A percentile compares a stretch with the other conserved stretches of the same genome.
phyloP scores from a whole-genome alignment of 208 protist genomes.

The Trypanosoma lewisi region DNA sequence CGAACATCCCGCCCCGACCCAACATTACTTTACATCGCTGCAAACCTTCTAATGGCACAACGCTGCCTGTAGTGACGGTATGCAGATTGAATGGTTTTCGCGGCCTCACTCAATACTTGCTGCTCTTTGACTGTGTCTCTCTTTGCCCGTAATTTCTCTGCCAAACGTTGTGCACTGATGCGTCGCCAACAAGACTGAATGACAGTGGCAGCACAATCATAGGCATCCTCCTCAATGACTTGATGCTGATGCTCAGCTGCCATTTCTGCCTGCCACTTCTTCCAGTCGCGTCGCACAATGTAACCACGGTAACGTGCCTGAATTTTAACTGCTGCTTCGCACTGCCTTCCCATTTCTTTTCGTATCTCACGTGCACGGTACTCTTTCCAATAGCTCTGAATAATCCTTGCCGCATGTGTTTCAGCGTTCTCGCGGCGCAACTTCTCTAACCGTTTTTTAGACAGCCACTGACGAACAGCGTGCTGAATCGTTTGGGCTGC shows the following conservation, averaged over 20 bases:
- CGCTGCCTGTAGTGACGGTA: constrained; percentile 40
- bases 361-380: constrained; percentile 29
- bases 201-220: constrained; percentile 59
- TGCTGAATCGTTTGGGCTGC: constrained; percentile 63
- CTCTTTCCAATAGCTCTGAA: constrained; percentile 60
- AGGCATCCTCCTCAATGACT: constrained; percentile 46
- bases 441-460: constrained; percentile 3
- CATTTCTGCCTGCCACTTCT: constrained; percentile 28
- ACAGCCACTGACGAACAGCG: constrained; percentile 33
- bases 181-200: constrained; percentile 82
- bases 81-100: constrained; percentile 58
- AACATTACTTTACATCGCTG: constrained; percentile 10
- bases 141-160: constrained; percentile 17
- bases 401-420: constrained; percentile 23
- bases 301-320: constrained; percentile 70
- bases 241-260: constrained; percentile 32
- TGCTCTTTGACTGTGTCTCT: constrained; percentile 21
- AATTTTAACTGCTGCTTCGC: constrained; percentile 50
- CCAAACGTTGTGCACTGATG: constrained; percentile 20
- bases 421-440: constrained; percentile 6
- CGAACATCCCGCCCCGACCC: no score
- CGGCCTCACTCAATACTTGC: constrained; percentile 51
- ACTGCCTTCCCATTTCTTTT: constrained; percentile 29
- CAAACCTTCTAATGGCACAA: not conserved
- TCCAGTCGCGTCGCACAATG: constrained; percentile 58